phyloP scores from a whole-genome alignment of 1,284 basidiomycete genomes.

The Athelia psychrophila region DNA sequence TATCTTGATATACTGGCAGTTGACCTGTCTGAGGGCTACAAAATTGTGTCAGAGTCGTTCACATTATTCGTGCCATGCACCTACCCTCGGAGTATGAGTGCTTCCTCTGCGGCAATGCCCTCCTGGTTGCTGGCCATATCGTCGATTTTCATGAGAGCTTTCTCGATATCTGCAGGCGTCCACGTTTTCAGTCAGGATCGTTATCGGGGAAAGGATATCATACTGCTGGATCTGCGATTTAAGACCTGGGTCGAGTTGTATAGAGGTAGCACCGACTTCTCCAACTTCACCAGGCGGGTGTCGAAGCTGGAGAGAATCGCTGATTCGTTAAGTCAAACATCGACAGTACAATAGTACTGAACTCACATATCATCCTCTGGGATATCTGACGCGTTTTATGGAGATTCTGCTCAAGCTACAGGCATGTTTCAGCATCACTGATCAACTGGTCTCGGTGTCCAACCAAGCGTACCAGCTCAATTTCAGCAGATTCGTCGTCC shows the following conservation, averaged over 20 bases:
- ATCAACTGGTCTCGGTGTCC: neutral
- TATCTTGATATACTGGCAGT: slow-evolving; percentile 63
- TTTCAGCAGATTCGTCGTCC: slow-evolving; percentile 64
- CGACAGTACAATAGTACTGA: neutral
- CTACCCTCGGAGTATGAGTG: slow-evolving; percentile 72
- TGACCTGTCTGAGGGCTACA: slow-evolving; percentile 66
- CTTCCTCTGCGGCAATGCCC: slow-evolving; percentile 74
- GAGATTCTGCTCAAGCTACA: slow-evolving; percentile 78
- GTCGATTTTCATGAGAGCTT: slow-evolving; percentile 71
- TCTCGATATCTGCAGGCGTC: slow-evolving; percentile 69
- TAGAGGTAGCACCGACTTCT: slow-evolving; percentile 76
- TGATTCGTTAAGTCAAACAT: slow-evolving; percentile 33
- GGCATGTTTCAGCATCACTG: slow-evolving; percentile 1
- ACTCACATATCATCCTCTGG: slow-evolving; percentile 77
- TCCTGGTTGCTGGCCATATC: slow-evolving; percentile 73
- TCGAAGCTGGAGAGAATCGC: slow-evolving; percentile 79
- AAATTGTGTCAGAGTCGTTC: neutral
- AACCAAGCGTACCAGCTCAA: slow-evolving; percentile 61
- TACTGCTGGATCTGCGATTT: slow-evolving; percentile 66
- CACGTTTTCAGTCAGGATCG: too few relatives aligned
- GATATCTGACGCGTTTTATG: slow-evolving; percentile 81
- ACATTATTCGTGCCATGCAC: slow-evolving; percentile 11
- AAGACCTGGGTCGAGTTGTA: slow-evolving; percentile 74
- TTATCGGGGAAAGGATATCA: slow-evolving; percentile 21
- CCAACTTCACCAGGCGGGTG: slow-evolving; percentile 70